Base-by-base conservation (phyloP, 805 yeast genomes). In the Lipomyces mesembrius region DNA sequence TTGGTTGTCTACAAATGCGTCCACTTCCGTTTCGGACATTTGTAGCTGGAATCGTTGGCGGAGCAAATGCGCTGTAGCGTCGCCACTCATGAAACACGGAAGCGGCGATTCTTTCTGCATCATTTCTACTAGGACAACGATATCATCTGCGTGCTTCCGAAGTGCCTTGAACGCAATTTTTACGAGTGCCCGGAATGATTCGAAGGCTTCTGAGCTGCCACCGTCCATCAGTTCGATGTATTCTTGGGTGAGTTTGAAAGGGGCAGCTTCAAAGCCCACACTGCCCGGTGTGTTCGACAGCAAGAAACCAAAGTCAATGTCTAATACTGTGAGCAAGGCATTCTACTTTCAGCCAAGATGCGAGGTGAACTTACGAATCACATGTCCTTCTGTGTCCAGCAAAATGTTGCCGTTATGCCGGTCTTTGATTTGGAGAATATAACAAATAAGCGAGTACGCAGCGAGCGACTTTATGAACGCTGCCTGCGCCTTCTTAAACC, bases 321-420 rank as follows among this genome's bases (percentile, higher is more conserved):
- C 96, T 65, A 51, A 12, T 20, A 17, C 2, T 20, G 43, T 34
- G 25, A 64, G 39, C 29, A 25, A 37, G 53, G 20, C 5, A 27
- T 11, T 25, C 46, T 22, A 22, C 35, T 46, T 8, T 35, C 53
- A 58, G 22, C 32, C 35, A 53, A 34, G 4, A 55, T 37, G 9
- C 11, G 22, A 14, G 8, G 43, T 27, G 29, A 52, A 63, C 69
- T 53, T 65, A 65, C 79, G 83, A 57, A 94, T 87, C 12, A 95
- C 89, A 75, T 95, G 99, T 0, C 99, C 99, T 74, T 91, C 89
- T 67, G 88, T 91, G 76, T 95, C 99, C 75, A 95, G 91, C 91
- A 95, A 89, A 70, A 95, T 94, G 78, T 95, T 95, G 77, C 99
- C 99, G 79, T 95, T 95, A 79, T 95, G 99, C 75, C 99, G 86